Evolutionary conservation across 805 yeast species (phyloP), one percentile per base, ranked within the genome.

Genomic region (Lachancea kluyveri): DNA sequence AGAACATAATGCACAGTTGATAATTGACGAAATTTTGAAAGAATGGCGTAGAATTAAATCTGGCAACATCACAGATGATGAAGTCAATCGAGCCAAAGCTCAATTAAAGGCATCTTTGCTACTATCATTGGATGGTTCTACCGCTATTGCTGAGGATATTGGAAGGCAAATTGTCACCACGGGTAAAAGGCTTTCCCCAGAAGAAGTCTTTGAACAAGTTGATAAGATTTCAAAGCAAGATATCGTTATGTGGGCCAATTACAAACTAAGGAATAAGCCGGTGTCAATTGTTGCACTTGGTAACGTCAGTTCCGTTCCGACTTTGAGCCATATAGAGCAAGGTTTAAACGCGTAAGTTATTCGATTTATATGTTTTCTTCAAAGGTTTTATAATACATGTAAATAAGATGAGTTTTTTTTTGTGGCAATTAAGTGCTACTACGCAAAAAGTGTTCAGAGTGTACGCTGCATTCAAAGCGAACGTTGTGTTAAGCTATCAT

Each of bases 151-250:
- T 19, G 99, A 92, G 62, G 97, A 92, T 60, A 86, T 92, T 47
- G 98, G 98, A 17, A 79, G 98, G 60, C 98, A 92, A 59, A 68
- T 92, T 35, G 95, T 92, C 26, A 90, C 96, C 32, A 88, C 97
- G 3, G 98, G 98, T 18, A 60, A 65, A 33, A 60, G 71, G 44
- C 43, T 64, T 28, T 60, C 69, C 8, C 70, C 71, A 5, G 71
- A 65, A 40, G 66, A 67, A 34, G 70, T 67, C 2, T 66, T 67
- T 39, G 62, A 64, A 30, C 72, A 80, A 38, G 92, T 92, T 9
- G 87, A 86, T 46, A 65, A 71, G 27, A 83, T 92, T 41, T 73
- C 85, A 7, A 79, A 74, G 49, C 70, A 76, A 22, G 96, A 87
- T 56, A 84, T 92, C 26, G 72, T 81, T 21, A 67, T 71, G 40